A percentile compares a stretch with the other conserved stretches of the same genome.
phyloP scores from a whole-genome alignment of 805 yeast species.

The Myxozyma mucilagina region DNA sequence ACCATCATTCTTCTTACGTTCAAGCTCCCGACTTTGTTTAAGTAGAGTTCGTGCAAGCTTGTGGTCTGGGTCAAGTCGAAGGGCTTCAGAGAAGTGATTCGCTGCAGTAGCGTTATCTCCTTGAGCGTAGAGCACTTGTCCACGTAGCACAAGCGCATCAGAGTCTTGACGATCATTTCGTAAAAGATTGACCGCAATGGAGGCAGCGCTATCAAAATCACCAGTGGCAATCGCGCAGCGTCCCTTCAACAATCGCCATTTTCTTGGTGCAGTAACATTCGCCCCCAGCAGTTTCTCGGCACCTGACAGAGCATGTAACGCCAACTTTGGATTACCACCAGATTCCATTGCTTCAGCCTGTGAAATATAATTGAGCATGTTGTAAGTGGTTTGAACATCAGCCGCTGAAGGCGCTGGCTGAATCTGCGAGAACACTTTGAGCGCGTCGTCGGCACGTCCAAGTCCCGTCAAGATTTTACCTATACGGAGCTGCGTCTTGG shows the following conservation, averaged over 20 bases:
- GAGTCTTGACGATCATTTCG: constrained; percentile 43
- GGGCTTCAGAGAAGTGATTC: constrained; percentile 44
- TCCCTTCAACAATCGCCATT: constrained; percentile 42
- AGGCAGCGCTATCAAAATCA: constrained; percentile 42
- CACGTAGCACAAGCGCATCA: constrained; percentile 45
- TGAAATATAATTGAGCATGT: constrained; percentile 42
- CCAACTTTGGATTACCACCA: constrained; percentile 37
- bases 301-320: constrained; percentile 41
- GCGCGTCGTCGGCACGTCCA: constrained; percentile 42
- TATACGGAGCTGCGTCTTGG: constrained; percentile 41
- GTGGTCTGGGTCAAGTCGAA: constrained; percentile 47
- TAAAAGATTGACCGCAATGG: constrained; percentile 41
- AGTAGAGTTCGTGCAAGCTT: constrained; percentile 40
- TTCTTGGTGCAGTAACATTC: constrained; percentile 40
- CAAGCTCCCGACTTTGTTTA: constrained; percentile 40
- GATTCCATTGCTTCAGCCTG: constrained; percentile 39
- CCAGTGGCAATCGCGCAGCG: constrained; percentile 36
- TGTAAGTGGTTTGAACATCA: constrained; percentile 39
- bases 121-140: constrained; percentile 40
- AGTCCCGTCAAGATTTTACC: constrained; percentile 41
- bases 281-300: constrained; percentile 43
- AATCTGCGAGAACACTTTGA: constrained; percentile 34
- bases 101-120: constrained; percentile 44
- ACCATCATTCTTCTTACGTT: constrained; percentile 52
- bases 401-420: constrained; percentile 31